Evolutionary conservation across 1,139 yeast species (phyloP).

Genomic region (Blastobotrys aristatus): DNA sequence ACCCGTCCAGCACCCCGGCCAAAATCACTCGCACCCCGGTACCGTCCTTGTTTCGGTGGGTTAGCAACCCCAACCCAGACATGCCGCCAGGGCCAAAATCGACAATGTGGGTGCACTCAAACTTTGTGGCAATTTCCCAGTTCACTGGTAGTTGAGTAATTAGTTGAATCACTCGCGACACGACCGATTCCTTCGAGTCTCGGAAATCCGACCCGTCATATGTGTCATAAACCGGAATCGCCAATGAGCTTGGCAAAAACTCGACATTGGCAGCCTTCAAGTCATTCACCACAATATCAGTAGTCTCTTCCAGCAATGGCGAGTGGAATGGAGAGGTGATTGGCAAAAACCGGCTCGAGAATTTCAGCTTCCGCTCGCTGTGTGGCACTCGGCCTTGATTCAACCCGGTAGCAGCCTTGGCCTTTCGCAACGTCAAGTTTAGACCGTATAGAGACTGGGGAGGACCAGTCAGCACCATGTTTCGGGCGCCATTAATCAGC

Average conservation of each 20-base stretch:
- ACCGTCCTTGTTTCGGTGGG: conserved; percentile 97
- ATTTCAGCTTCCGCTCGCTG: conserved; percentile 88
- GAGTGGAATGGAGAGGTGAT: conserved; percentile 97
- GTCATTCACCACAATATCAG: conserved; percentile 60
- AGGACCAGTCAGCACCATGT: conserved; percentile 94
- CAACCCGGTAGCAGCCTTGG: conserved; percentile 89
- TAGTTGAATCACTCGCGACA: conserved; percentile 66
- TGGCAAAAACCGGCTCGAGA: conserved; percentile 91
- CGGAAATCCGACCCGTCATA: conserved; percentile 79
- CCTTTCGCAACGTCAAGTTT: conserved; percentile 84
- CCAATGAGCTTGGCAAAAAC: conserved; percentile 51
- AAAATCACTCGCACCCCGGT: conserved; percentile 92
- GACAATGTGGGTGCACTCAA: conserved; percentile 76
- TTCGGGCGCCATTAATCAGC: conserved; percentile 90
- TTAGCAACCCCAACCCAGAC: conserved; percentile 91
- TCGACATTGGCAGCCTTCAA: conserved; percentile 52
- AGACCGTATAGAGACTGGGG: conserved; percentile 98
- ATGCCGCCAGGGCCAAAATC: conserved; percentile 99
- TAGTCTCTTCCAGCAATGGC: conserved; percentile 71
- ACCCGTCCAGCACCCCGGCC: conserved; percentile 82
- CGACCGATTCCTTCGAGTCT: conserved; percentile 43
- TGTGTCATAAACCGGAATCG: conserved; percentile 90
- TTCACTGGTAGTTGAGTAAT: conserved; percentile 86
- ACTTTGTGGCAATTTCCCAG: conserved; percentile 89
- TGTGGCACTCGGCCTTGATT: conserved; percentile 93